Conservation (phyloP, 768 basidiomycete genomes). For the Serendipita sp. region DNA sequence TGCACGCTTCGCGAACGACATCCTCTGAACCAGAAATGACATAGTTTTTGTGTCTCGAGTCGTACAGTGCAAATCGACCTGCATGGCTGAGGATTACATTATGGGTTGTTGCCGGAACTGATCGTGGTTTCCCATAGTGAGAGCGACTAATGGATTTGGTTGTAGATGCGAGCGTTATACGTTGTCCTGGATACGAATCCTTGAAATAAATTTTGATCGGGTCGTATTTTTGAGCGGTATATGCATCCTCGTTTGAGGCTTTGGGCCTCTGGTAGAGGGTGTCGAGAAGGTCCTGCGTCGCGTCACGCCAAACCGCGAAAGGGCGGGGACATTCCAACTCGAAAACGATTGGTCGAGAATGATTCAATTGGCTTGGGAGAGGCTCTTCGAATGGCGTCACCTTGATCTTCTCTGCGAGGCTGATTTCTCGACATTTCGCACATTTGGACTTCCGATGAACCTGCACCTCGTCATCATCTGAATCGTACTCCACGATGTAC, state of each 20-base stretch:
- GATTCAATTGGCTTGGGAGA: slow-evolving; percentile 17
- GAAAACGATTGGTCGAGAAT: slow-evolving; percentile 23
- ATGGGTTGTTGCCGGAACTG: slow-evolving; percentile 12
- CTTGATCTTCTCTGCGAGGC: slow-evolving; percentile 10
- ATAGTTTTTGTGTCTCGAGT: slow-evolving; percentile 11
- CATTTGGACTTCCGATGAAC: slow-evolving; percentile 11
- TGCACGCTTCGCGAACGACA: slow-evolving; percentile 16
- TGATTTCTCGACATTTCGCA: slow-evolving; percentile 17
- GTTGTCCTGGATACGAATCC: slow-evolving; percentile 7
- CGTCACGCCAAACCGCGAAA: slow-evolving; percentile 29
- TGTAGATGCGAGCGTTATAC: slow-evolving; percentile 23
- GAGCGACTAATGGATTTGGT: slow-evolving; percentile 20
- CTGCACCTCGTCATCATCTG: slow-evolving; percentile 7
- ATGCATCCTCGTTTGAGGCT: neutral
- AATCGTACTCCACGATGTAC: neutral
- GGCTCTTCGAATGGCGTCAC: slow-evolving; percentile 33
- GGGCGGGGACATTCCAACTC: slow-evolving; percentile 25
- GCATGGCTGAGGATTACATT: slow-evolving; percentile 18
- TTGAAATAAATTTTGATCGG: slow-evolving; percentile 6
- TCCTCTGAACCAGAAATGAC: slow-evolving; percentile 10
- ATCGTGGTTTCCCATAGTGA: slow-evolving; percentile 17
- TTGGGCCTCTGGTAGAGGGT: slow-evolving; percentile 18
- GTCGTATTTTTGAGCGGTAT: slow-evolving; percentile 11
- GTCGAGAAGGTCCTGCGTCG: slow-evolving; percentile 24
- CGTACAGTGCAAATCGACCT: slow-evolving; percentile 19